A percentile compares a stretch with the other conserved stretches of the same genome.
Evolutionary conservation across 192 early-diverging fungal species (phyloP).

Genomic region (Coemansia sp.): DNA sequence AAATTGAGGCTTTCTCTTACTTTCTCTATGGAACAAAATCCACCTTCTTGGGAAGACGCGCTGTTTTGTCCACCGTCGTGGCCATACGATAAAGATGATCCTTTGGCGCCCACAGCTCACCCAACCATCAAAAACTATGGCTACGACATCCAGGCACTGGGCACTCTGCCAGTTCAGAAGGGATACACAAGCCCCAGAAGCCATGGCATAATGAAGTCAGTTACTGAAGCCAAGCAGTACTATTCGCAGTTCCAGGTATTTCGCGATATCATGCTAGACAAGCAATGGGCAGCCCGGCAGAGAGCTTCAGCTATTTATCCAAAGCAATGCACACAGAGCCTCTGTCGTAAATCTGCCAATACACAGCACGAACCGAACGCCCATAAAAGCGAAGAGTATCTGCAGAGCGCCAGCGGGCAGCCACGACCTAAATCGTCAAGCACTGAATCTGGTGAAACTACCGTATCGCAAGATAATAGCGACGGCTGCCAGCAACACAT

Average conservation of each 20-base stretch:
- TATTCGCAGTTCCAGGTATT: conserved; percentile 37
- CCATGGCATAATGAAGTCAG: neutral
- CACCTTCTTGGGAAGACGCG: conserved; percentile 15
- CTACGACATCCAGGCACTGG: conserved; percentile 31
- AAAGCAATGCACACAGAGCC: too few species aligned
- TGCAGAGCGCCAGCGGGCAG: neutral
- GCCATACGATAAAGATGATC: conserved; percentile 29
- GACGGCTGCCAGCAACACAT: neutral
- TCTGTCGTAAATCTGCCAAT: too few species aligned
- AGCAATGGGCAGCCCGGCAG: conserved; percentile 8
- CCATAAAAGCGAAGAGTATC: neutral
- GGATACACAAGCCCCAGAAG: conserved; percentile 4
- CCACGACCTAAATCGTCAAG: conserved; percentile 7
- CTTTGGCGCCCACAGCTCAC: conserved; percentile 17
- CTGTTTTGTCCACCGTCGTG: conserved; percentile 32
- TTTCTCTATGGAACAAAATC: neutral
- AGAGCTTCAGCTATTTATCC: neutral
- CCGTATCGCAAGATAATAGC: conserved; percentile 1
- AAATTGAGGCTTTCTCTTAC: too few species aligned
- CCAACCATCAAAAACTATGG: conserved; percentile 20
- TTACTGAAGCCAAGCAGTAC: conserved; percentile 17
- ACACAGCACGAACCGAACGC: neutral
- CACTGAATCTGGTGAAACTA: conserved; percentile 16
- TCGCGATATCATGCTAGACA: conserved; percentile 33
- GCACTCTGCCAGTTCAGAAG: conserved; percentile 18